Percentiles rank a stretch among this genome's conserved stretches.
Conservation (phyloP, 331 rosid species). For the Spiraea crenata region DNA sequence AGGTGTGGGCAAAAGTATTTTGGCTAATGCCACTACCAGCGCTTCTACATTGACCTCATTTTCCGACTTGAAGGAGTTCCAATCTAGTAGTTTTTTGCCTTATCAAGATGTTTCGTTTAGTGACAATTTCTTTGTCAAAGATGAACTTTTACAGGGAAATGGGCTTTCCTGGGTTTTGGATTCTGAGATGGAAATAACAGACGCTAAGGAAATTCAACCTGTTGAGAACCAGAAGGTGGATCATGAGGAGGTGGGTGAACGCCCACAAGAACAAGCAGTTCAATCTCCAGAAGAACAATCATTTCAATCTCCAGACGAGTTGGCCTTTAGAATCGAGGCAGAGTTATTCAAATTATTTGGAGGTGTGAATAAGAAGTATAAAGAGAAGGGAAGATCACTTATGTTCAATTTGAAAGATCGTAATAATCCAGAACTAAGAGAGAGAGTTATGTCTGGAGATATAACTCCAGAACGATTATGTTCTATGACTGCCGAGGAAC, state of each 20-base stretch:
- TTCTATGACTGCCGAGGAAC: slow-evolving; percentile 97
- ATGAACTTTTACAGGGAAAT: slow-evolving; percentile 91
- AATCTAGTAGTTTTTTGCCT: slow-evolving; percentile 51
- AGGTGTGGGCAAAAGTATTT: slow-evolving; percentile 28
- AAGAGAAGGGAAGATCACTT: slow-evolving; percentile 98
- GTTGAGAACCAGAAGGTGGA: slow-evolving; percentile 37
- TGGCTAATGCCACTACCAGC: slow-evolving; percentile 32
- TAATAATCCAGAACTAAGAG: slow-evolving; percentile 88
- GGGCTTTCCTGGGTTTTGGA: slow-evolving; percentile 96
- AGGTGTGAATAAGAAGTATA: slow-evolving; percentile 98
- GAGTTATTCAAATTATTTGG: slow-evolving; percentile 90
- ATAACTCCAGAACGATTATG: slow-evolving; percentile 76
- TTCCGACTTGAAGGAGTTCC: slow-evolving; percentile 55
- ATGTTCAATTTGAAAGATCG: slow-evolving; percentile 93
- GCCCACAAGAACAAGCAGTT: slow-evolving; percentile 30
- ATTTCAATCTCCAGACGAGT: slow-evolving; percentile 46
- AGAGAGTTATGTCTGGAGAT: slow-evolving; percentile 88
- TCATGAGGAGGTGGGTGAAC: slow-evolving; percentile 36
- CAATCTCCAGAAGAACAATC: slow-evolving; percentile 38
- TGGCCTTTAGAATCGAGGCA: slow-evolving; percentile 72
- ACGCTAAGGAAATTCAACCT: slow-evolving; percentile 38
- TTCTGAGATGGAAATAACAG: slow-evolving; percentile 49
- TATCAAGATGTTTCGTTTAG: slow-evolving; percentile 75
- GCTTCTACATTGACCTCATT: slow-evolving; percentile 28
- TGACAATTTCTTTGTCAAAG: slow-evolving; percentile 74